Conservation (phyloP, 495 filamentous ascomycete genomes). For the Chaetomidium leptoderma region DNA sequence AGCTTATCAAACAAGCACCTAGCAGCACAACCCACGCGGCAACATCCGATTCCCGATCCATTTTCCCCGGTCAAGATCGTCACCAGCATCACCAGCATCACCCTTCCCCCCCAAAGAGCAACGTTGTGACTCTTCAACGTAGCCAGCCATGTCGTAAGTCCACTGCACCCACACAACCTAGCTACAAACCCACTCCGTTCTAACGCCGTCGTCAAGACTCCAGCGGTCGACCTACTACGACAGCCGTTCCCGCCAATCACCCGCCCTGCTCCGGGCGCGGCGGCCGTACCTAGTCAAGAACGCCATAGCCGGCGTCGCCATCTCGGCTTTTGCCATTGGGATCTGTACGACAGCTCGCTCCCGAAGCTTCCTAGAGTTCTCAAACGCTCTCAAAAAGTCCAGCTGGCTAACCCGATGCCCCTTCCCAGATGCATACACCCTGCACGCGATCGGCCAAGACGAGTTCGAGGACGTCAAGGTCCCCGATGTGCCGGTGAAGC, state of each 20-base stretch:
- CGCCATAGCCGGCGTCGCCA: constrained; percentile 62
- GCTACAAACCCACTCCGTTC: not conserved
- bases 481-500: constrained; percentile 54
- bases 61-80: not conserved
- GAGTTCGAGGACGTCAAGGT: constrained; percentile 95
- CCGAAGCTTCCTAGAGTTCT: no score
- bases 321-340: constrained; percentile 65
- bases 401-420: constrained; percentile 1
- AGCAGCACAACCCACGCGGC: constrained; percentile 1
- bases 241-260: constrained; percentile 68
- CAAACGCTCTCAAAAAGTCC: not conserved
- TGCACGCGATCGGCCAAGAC: constrained; percentile 86
- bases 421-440: constrained; percentile 76
- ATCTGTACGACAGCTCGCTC: constrained; percentile 66
- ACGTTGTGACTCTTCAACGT: not conserved
- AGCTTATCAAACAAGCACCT: constrained; percentile 4
- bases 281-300: constrained; percentile 92
- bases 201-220: constrained; percentile 46
- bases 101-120: not conserved
- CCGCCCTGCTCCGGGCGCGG: constrained; percentile 83
- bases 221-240: constrained; percentile 86
- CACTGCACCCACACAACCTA: not conserved
- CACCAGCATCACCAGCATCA: not conserved
- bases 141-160: constrained; percentile 14
- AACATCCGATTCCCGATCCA: constrained; percentile 1